Base-by-base conservation (phyloP, 352 stramenopile species). In the Globisporangium radiosum region DNA sequence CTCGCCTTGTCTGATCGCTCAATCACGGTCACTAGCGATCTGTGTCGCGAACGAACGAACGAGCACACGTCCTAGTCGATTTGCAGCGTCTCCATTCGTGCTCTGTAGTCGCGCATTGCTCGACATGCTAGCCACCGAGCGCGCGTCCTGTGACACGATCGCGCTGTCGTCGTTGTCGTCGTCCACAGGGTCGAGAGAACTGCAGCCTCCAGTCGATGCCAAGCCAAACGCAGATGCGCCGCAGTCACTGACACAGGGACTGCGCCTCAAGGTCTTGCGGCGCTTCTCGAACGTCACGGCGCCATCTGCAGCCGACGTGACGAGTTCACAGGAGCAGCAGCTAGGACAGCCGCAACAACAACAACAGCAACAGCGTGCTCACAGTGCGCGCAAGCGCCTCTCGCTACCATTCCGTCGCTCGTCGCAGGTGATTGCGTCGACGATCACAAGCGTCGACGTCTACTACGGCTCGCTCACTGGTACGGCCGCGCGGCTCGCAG, bases 401-500 rank as follows among this genome's bases (percentile, higher is more conserved):
- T 64, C 59, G 8, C 39, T 64, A 19, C 45, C 47, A 15, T 65
- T 67, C 33, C 56, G 56, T 0, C 57, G 62, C 36, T 40, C 56
- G n/a, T 52, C 62, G 37, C 62, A 63, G 19, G 58, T 69, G 37
- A 39, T 52, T 6, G 49, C 54, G n/a, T 60, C 43, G 10, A 50
- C 49, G 55, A 66, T 83, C 52, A 72, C 64, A 5, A 58, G 76
- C 36, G 61, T 98, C 8, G 88, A 82, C 15, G 76, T 98, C n/a
- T 98, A 96, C 63, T 98, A 95, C 68, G 96, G 91, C 43, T 97
- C 87, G 7, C 86, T 98, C 69, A 98, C 95, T 9, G 94, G 94
- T 33, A 97, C 90, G 14, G 87, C 96, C 3, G 91, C 98, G 70
- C 82, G 85, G n/a, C 97, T 97, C 60, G 91, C 93, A 2, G 73